Conservation (phyloP, 2,329 filamentous ascomycete genomes). For the Colletotrichum sp. region DNA sequence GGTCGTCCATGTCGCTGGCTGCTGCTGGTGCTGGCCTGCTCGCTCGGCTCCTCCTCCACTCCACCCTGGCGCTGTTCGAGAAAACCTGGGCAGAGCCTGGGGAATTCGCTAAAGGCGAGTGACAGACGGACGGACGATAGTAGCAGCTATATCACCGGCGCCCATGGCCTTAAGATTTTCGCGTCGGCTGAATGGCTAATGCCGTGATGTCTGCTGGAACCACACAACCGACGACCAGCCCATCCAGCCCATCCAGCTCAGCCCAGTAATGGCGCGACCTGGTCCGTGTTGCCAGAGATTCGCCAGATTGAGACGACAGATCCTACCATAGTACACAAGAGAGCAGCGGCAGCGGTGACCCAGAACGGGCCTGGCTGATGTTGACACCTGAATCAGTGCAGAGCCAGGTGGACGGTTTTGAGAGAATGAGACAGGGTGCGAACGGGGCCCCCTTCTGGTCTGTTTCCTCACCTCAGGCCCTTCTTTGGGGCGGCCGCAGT, state of each 20-base stretch:
- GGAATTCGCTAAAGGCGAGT: conserved; percentile 32
- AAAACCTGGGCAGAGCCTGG: conserved; percentile 4
- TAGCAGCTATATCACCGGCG: conserved; percentile 37
- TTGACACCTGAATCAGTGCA: conserved; percentile 15
- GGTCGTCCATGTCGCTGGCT: not conserved
- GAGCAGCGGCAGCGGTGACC: not conserved
- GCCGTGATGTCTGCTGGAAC: conserved; percentile 34
- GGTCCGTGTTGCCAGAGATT: conserved; percentile 28
- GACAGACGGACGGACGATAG: conserved; percentile 31
- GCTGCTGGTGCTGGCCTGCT: not conserved
- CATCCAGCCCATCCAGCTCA: conserved; percentile 23
- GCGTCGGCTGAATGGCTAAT: conserved; percentile 53
- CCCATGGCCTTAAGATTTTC: conserved; percentile 45
- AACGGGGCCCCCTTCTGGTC: not conserved
- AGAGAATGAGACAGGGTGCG: conserved; percentile 12
- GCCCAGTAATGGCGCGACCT: conserved; percentile 27
- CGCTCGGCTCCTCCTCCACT: not conserved
- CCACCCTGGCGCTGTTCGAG: conserved; percentile 24
- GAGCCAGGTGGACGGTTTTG: conserved; percentile 6
- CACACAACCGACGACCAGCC: conserved; percentile 38
- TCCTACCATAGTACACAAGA: not conserved
- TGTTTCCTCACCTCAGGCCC: not conserved
- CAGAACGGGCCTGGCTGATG: conserved; percentile 1
- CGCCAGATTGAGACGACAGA: conserved; percentile 20
- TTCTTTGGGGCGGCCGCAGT: conserved; percentile 1